These are phyloP conservation scores for Xylariaceae sp. DNA, from an alignment of 2,329 filamentous ascomycete species.

Conservation along the genomic window DNA sequence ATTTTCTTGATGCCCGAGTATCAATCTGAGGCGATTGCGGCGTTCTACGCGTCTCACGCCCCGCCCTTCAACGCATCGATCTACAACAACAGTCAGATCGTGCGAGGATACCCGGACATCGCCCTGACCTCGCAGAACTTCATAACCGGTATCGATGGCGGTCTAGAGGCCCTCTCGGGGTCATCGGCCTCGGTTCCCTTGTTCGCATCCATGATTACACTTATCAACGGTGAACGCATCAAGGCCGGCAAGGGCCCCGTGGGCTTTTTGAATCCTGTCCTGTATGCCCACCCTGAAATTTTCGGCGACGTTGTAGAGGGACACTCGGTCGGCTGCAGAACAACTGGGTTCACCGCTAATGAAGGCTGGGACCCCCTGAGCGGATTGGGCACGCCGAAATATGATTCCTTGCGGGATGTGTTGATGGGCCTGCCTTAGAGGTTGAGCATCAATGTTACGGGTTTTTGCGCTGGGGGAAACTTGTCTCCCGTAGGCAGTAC, in stretches of 20 bases:
- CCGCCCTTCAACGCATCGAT: conserved; percentile 32
- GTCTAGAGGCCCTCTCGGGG: conserved; percentile 38
- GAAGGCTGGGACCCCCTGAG: conserved; percentile 39
- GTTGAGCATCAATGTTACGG: too few species aligned
- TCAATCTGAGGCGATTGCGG: conserved; percentile 35
- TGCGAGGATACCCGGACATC: conserved; percentile 38
- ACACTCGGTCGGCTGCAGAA: conserved; percentile 35
- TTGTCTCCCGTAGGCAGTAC: too few species aligned
- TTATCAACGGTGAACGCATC: conserved; percentile 49
- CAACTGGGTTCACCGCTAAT: conserved; percentile 40
- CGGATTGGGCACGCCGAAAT: conserved; percentile 31
- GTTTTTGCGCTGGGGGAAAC: too few species aligned
- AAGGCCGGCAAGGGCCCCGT: conserved; percentile 42
- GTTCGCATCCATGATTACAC: conserved; percentile 47
- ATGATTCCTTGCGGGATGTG: conserved; percentile 10
- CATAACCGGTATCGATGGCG: conserved; percentile 1
- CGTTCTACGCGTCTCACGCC: conserved; percentile 32
- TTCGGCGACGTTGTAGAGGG: conserved; percentile 38
- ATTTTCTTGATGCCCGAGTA: conserved; percentile 38
- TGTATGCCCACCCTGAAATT: conserved; percentile 42
- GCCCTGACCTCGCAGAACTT: conserved; percentile 37
- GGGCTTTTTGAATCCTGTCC: conserved; percentile 47
- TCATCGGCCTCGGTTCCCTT: conserved; percentile 53
- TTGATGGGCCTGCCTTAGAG: background rate
- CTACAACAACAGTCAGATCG: conserved; percentile 35